Evolutionary conservation across 2,329 filamentous ascomycete genomes (phyloP), one percentile per base, ranked within the genome.

Genomic region (Rasamsonia emersonii): DNA sequence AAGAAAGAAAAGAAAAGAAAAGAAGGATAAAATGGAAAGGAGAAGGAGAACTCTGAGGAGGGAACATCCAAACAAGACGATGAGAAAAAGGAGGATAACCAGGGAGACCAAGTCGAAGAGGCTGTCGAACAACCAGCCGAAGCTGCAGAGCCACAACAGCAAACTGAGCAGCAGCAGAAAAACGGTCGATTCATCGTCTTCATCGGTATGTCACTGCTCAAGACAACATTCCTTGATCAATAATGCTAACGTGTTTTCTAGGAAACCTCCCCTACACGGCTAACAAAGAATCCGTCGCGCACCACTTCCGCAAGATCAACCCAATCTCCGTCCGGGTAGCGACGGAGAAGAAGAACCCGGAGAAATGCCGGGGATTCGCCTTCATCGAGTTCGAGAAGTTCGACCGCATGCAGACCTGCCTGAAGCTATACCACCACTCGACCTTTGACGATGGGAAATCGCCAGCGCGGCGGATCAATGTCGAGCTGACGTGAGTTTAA

Each of bases 211-310:
- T 53, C 17, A 27, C 10, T 11, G 20, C 24, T 36, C 3, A 13
- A 4, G 18, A n/a, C n/a, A 18, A 14, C 14, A 19, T 16, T 13
- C 15, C n/a, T 27, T 7, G 17, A 9, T 16, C 29, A 18, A 24
- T 13, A 10, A 16, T 18, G 3, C 10, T 18, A 6, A 17, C n/a
- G n/a, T 19, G 43, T 49, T 13, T 40, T 38, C 11, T 45, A 73
- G 85, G 89, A 56, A 95, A 95, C 64, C 79, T 96, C 4, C 89
- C 89, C 30, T 95, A 77, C 72, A 78, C 71, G 39, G 83, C 86
- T 24, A 94, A 81, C 3, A 70, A 71, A 31, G 73, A 73, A 30
- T 69, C 76, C 24, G 73, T 96, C 40, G 63, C 65, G 36, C 67
- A 73, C 36, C 88, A 95, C 66, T 95, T 95, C 58, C 70, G 77